Evolutionary conservation across 1,284 basidiomycete species (phyloP).

Genomic region (Tremellales sp.): DNA sequence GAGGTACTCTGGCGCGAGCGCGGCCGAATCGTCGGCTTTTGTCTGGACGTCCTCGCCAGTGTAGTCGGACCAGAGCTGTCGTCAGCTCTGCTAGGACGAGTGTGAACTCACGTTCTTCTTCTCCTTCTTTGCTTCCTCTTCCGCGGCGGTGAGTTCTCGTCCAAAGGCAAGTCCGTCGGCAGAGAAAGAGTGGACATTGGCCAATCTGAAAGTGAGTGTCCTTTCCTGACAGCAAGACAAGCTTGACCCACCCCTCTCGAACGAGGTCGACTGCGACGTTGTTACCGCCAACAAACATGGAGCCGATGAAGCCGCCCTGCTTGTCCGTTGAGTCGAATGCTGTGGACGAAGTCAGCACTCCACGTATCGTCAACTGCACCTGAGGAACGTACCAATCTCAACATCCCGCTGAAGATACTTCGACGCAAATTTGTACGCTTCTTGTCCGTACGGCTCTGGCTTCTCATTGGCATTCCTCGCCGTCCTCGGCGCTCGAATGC

Average conservation of each 20-base stretch:
- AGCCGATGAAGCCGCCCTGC: constrained; percentile 91
- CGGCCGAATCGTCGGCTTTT: constrained; percentile 51
- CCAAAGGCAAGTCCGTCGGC: constrained; percentile 76
- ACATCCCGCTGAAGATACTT: constrained; percentile 91
- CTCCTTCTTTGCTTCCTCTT: constrained; percentile 73
- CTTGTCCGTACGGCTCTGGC: constrained; percentile 80
- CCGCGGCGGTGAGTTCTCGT: constrained; percentile 75
- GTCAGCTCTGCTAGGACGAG: constrained; percentile 8
- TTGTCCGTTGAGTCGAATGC: constrained; percentile 85
- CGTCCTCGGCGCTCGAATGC: constrained; percentile 79
- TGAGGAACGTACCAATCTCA: constrained; percentile 59
- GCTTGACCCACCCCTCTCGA: constrained; percentile 60
- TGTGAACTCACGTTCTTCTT: constrained; percentile 63
- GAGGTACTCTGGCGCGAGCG: constrained; percentile 75
- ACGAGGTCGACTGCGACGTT: constrained; percentile 80
- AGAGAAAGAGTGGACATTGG: constrained; percentile 80
- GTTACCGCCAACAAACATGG: constrained; percentile 70
- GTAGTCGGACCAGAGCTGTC: constrained; percentile 76
- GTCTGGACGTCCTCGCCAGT: constrained; percentile 61
- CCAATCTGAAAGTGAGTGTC: constrained; percentile 51
- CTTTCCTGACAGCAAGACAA: background rate
- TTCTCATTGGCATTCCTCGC: constrained; percentile 79
- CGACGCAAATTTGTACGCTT: constrained; percentile 76
- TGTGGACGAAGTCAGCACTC: constrained; percentile 6
- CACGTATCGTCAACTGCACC: background rate